These are phyloP conservation scores for Brassica balearica DNA, from an alignment of 441 rosid genomes.

Conservation along the genomic window DNA sequence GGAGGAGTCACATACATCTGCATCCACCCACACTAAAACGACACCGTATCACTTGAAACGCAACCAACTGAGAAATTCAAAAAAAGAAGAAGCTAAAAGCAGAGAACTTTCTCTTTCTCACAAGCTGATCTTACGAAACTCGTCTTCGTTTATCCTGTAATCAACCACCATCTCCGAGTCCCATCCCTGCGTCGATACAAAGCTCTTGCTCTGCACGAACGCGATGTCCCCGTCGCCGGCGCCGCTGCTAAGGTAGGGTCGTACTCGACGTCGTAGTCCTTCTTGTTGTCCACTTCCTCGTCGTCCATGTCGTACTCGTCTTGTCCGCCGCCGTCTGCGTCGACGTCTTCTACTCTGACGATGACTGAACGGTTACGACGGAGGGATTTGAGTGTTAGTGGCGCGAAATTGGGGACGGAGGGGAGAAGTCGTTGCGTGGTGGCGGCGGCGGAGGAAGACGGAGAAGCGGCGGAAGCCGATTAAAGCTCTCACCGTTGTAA, in stretches of 20 bases:
- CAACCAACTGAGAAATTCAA: not conserved
- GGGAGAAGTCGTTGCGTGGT: slow-evolving; percentile 32
- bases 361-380: slow-evolving; percentile 48
- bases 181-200: slow-evolving; percentile 81
- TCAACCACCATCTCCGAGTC: slow-evolving; percentile 88
- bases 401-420: slow-evolving; percentile 37
- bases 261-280: slow-evolving; percentile 88
- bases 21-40: slow-evolving; percentile 22
- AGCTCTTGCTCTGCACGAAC: slow-evolving; percentile 71
- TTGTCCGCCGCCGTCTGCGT: slow-evolving; percentile 60
- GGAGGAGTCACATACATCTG: slow-evolving; percentile 98
- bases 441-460: slow-evolving; percentile 16
- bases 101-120: not conserved
- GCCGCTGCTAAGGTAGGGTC: slow-evolving; percentile 54
- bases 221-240: slow-evolving; percentile 67
- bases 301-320: slow-evolving; percentile 86
- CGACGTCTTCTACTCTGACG: slow-evolving; percentile 75
- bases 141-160: slow-evolving; percentile 88
- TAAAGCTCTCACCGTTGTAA: slow-evolving; percentile 15
- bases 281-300: slow-evolving; percentile 83
- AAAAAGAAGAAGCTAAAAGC: not conserved
- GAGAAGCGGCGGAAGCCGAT: slow-evolving; percentile 37
- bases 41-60: not conserved
- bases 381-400: slow-evolving; percentile 36
- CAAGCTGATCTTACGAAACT: slow-evolving; percentile 83